Evolutionary conservation across 148 eudicot species (phyloP), one percentile per base, ranked within the genome.

Genomic region (Pharnaceum exiguum): DNA sequence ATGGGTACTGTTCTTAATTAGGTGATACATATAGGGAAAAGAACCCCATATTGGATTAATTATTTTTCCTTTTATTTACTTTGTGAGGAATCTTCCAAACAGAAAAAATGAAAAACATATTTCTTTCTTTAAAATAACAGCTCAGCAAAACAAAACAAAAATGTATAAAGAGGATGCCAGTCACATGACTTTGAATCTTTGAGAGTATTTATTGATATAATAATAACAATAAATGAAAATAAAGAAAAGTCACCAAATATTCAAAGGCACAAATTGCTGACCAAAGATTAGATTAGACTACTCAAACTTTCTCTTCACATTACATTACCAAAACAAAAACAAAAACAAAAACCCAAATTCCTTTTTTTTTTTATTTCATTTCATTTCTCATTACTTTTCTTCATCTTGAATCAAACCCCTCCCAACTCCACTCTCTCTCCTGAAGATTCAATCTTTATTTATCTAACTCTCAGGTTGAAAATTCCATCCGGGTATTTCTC

Each of bases 171-270:
- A 5, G 4, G 21, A 29, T 28, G 0, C 1, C 37, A 38, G 28
- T 5, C 3, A 42, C n/a, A n/a, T n/a, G n/a, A n/a, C n/a, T n/a
- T n/a, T n/a, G n/a, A n/a, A n/a, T n/a, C n/a, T n/a, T n/a, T n/a
- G n/a, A n/a, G n/a, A n/a, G n/a, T n/a, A n/a, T n/a, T n/a, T n/a
- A n/a, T n/a, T n/a, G n/a, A n/a, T n/a, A n/a, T n/a, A n/a, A n/a
- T n/a, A n/a, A n/a, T n/a, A n/a, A n/a, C n/a, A 13, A 19, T 21
- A 28, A 10, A 24, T 11, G 12, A 32, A 22, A 19, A 47, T 49
- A 7, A 3, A 18, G 47, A 62, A 51, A 62, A 62, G 48, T 65
- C 55, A 21, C 53, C 30, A 44, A 58, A 24, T 26, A 42, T 44
- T 10, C 15, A 42, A 27, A 18, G 2, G 39, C 10, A 19, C 2